Evolutionary conservation across 1,284 basidiomycete genomes (phyloP), one percentile per base, ranked within the genome.

Genomic region (Cystobasidium pallidum): DNA sequence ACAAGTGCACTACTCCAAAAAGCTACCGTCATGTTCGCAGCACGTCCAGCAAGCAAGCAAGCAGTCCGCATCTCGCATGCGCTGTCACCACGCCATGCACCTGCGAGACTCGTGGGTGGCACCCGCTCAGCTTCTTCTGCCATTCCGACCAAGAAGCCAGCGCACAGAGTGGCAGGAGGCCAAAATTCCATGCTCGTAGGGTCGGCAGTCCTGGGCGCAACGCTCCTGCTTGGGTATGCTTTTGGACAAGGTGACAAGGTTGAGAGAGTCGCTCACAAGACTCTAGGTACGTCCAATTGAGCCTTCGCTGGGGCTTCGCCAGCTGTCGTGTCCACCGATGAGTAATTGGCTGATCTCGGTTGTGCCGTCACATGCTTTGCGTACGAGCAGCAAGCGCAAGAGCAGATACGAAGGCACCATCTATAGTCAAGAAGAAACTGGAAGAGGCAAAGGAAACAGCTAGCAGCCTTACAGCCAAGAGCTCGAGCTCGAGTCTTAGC

Each of bases 101-200:
- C 62, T 2, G 32, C 62, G 15, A 34, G 36, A 64, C 19, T n/a
- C n/a, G 34, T 62, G 8, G 45, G 45, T 30, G 43, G 45, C 10
- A 34, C 43, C 4, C 62, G 43, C 49, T 34, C 24, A 28, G 62
- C 62, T 0, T 45, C 43, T 8, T 49, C 24, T 34, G 10, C 6
- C 3, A 57, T 57, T n/a, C 54, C 54, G n/a, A 34, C 54, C 28
- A 57, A 57, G 54, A 57, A 57, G 32, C 54, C 54, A 6, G 15
- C 54, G 1, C 54, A 57, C 24, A 57, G 54, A 57, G 54, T 57
- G 13, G 62, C 45, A 34, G 62, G 62, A 34, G 67, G 67, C 34
- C 68, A 59, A 34, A 71, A 71, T 51, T 63, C 59, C 24, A 36
- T 71, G 59, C 59, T 71, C 19, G 61, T 71, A 21, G 68, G 59